Evolutionary conservation across 768 basidiomycete genomes (phyloP).

Genomic region (Sporobolomyces phaffii): DNA sequence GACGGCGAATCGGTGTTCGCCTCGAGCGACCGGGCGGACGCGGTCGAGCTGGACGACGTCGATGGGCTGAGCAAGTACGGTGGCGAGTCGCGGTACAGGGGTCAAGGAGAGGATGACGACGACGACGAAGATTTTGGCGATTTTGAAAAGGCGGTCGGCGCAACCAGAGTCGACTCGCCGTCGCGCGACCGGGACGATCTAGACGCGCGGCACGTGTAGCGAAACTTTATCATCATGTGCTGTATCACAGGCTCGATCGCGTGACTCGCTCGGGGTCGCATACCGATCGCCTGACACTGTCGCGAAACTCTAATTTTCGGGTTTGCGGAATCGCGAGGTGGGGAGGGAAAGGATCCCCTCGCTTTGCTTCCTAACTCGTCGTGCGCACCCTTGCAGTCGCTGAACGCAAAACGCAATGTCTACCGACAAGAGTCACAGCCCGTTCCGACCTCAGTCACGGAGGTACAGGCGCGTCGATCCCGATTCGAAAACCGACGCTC

Average conservation of each 20-base stretch:
- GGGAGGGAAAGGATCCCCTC: no score
- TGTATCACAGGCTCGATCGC: no score
- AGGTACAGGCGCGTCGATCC: constrained; percentile 4
- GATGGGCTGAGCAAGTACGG: constrained; percentile 17
- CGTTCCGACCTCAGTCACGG: not conserved
- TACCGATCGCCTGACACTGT: no score
- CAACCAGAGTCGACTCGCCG: not conserved
- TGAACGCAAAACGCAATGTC: not conserved
- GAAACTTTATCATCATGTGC: no score
- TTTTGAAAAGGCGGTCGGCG: constrained; percentile 20
- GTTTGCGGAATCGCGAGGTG: no score
- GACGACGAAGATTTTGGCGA: constrained; percentile 37
- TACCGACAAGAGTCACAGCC: not conserved
- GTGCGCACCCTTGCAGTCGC: not conserved
- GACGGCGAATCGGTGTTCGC: constrained; percentile 48
- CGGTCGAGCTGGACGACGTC: constrained; percentile 35
- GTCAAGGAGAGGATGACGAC: constrained; percentile 6
- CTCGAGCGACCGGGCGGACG: constrained; percentile 11
- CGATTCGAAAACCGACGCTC: not conserved
- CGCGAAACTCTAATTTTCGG: no score
- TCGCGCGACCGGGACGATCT: no score
- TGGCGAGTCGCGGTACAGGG: not conserved
- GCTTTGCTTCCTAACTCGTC: not conserved
- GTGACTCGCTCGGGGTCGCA: no score
- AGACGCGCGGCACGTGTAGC: no score